Base-by-base conservation (phyloP, 164 flowering plant genomes). In the Berberis vulgaris region DNA sequence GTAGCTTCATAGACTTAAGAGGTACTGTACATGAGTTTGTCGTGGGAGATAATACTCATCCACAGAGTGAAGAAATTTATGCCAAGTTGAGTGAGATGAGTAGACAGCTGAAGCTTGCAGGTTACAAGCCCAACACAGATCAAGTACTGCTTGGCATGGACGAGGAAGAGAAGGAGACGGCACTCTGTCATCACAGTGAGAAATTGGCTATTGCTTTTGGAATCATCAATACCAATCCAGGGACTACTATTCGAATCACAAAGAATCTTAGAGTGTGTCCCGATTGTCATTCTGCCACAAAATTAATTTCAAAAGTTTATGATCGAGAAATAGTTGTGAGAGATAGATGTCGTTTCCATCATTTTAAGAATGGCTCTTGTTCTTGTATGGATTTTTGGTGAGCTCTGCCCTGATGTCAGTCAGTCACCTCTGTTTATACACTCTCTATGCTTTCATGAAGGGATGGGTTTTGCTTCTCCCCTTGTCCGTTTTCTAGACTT, bases 11-110 rank as follows among this genome's bases (percentile, higher is more conserved):
- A 38, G 69, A 68, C 10, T 61, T 61, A 38, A 41, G 7, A 4
- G 78, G 78, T 7, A 63, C 41, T 6, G 69, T 76, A 43, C 78
- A 79, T 45, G 80, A 76, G 59, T 76, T 79, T 61, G 71, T 72
- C 2, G 76, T 65, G 11, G 76, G 70, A 57, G 78, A 74, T 50
- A 70, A 61, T 44, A 65, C 70, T 6, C 82, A 76, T 53, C 69
- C 77, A 26, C 66, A 63, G 44, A 56, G 71, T 6, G 65, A 72
- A 46, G 73, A 74, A 7, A 77, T 79, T 43, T 67, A 71, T 49
- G 7, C 13, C 1, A 74, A 66, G 75, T 45, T 79, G 43, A 72
- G 77, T 53, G 77, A 79, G 67, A 71, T 79, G 40, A 57, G 64
- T 7, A 59, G 57, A 56, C 65, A 54, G 46, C 54, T 79, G n/a